These are phyloP conservation scores for Cadophora luteo-olivacea DNA, from an alignment of 2,329 filamentous ascomycete genomes.

Conservation along the genomic window DNA sequence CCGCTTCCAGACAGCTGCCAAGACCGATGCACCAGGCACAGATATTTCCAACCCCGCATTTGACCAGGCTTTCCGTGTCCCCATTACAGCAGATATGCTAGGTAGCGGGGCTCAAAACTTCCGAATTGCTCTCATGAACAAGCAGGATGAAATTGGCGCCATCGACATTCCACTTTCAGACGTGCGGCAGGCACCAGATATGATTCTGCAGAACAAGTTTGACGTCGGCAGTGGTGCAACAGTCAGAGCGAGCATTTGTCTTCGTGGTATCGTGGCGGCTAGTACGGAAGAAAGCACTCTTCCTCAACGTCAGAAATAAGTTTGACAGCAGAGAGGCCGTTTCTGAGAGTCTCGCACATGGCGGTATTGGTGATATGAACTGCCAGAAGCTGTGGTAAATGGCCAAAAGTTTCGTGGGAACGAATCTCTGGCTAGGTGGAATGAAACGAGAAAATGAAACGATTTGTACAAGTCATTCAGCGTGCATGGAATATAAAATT, in stretches of 20 bases:
- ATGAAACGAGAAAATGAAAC: too few species aligned
- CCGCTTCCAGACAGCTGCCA: slow-evolving; percentile 28
- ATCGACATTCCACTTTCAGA: slow-evolving; percentile 24
- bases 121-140: slow-evolving; percentile 27
- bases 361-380: neutral
- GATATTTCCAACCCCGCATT: slow-evolving; percentile 29
- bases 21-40: slow-evolving; percentile 27
- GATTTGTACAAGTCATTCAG: too few species aligned
- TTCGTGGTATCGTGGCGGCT: slow-evolving; percentile 17
- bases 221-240: slow-evolving; percentile 24
- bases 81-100: slow-evolving; percentile 24
- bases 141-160: slow-evolving; percentile 18
- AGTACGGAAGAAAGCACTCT: slow-evolving; percentile 19
- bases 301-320: slow-evolving; percentile 19
- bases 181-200: slow-evolving; percentile 24
- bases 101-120: slow-evolving; percentile 23
- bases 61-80: slow-evolving; percentile 26
- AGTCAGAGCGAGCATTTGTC: slow-evolving; percentile 25
- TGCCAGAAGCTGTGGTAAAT: neutral
- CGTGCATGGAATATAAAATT: too few species aligned
- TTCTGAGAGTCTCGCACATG: too few species aligned
- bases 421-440: too few species aligned
- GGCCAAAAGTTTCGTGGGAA: too few species aligned
- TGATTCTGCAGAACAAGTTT: slow-evolving; percentile 23
- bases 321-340: too few species aligned